A percentile compares a stretch with the other conserved stretches of the same genome.
Conservation (phyloP, 106 monocot genomes). For the Platanthera guangdongensis region DNA sequence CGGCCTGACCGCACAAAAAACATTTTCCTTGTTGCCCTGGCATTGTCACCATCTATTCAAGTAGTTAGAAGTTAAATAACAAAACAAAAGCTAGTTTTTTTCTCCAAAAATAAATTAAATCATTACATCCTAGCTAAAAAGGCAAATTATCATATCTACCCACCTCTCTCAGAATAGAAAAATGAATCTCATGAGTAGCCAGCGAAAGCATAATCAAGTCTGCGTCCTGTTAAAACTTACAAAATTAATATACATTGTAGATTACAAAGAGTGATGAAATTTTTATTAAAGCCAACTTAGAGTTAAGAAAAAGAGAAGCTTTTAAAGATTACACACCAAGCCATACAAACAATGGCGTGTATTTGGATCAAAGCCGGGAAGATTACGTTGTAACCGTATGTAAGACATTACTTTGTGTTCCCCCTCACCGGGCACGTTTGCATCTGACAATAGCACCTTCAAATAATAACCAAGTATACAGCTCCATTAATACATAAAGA, state of each 20-base stretch:
- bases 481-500: constrained; percentile 63
- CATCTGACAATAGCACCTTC: constrained; percentile 95
- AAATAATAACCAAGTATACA: constrained; percentile 62
- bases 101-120: neutral
- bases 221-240: constrained; percentile 61
- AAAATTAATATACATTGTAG: neutral
- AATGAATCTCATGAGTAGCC: constrained; percentile 93
- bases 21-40: constrained; percentile 96
- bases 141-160: constrained; percentile 3
- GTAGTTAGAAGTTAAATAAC: constrained; percentile 1
- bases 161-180: constrained; percentile 96
- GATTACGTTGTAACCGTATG: constrained; percentile 81
- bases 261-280: neutral
- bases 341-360: constrained; percentile 92
- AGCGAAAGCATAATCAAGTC: constrained; percentile 95
- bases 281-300: neutral
- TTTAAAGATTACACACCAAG: constrained; percentile 44
- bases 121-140: neutral
- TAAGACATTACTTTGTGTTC: constrained; percentile 99
- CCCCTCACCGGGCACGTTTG: constrained; percentile 98
- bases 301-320: neutral
- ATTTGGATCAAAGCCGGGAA: constrained; percentile 86
- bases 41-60: constrained; percentile 75
- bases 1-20: constrained; percentile 79
- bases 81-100: neutral